These are phyloP conservation scores for Trichoderma oligosporum DNA, from an alignment of 2,329 filamentous ascomycete species.

Conservation along the genomic window DNA sequence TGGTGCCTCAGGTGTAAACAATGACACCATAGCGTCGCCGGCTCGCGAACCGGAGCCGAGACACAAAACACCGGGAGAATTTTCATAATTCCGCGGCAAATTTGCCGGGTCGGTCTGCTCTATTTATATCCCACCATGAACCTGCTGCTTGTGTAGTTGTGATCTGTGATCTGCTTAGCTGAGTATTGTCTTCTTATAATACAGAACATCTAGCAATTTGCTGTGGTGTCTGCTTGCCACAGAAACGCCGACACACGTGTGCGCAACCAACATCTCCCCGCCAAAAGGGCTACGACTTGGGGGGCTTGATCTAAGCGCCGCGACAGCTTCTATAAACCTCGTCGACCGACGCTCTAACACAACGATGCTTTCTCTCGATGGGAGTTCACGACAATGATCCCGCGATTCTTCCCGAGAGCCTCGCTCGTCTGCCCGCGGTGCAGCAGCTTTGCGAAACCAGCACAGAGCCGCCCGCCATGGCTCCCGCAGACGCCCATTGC, in stretches of 20 bases:
- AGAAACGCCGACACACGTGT: conserved; percentile 3
- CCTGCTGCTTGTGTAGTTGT: background rate
- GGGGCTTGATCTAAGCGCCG: background rate
- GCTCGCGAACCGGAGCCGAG: conserved; percentile 18
- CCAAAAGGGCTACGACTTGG: background rate
- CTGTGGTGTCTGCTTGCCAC: background rate
- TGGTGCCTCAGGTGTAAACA: conserved; percentile 20
- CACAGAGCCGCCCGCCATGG: conserved; percentile 30
- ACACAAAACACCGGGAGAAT: background rate
- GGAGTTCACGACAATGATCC: conserved; percentile 34
- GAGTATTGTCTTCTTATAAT: too few species aligned
- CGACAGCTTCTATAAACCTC: background rate
- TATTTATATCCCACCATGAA: background rate
- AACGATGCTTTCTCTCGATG: conserved; percentile 27
- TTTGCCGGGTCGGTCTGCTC: background rate
- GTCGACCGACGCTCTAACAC: conserved; percentile 16
- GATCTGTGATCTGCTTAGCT: too few species aligned
- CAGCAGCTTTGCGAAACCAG: conserved; percentile 28
- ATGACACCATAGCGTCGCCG: conserved; percentile 19
- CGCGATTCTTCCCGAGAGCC: conserved; percentile 35
- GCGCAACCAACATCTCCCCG: background rate
- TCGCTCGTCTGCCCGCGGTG: conserved; percentile 33
- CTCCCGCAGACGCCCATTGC: conserved; percentile 28
- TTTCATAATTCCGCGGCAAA: conserved; percentile 2
- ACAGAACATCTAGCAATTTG: too few species aligned